phyloP scores from a whole-genome alignment of 129 eudicot genomes.

The Erigeron canadensis region DNA sequence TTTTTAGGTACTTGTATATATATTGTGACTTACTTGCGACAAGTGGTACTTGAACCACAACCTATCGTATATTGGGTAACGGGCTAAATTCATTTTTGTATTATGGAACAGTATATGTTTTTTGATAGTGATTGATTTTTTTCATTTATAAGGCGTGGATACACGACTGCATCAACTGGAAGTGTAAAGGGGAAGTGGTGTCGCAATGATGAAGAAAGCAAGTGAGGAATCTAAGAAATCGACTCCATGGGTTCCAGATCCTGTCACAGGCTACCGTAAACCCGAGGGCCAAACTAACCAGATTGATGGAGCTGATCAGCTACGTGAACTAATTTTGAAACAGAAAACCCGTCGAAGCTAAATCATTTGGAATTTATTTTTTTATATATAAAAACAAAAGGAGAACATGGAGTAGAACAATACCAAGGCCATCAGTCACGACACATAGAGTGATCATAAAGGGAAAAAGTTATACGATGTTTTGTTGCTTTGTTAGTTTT shows the following conservation, averaged over 20 bases:
- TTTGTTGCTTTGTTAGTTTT: too few relatives aligned
- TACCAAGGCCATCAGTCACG: neutral
- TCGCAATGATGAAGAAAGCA: constrained; percentile 41
- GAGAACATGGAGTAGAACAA: constrained; percentile 3
- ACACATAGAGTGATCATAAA: too few relatives aligned
- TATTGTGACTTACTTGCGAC: too few relatives aligned
- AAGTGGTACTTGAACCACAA: too few relatives aligned
- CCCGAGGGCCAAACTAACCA: constrained; percentile 52
- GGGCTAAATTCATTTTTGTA: too few relatives aligned
- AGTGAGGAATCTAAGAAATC: constrained; percentile 40
- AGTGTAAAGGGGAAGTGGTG: constrained; percentile 26
- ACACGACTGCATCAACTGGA: constrained; percentile 34
- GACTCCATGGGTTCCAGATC: constrained; percentile 80
- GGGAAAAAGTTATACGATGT: too few relatives aligned
- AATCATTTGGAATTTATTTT: neutral
- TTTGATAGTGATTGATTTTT: neutral
- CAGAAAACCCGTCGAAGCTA: constrained; percentile 31
- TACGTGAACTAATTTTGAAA: constrained; percentile 44
- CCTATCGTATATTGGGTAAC: neutral
- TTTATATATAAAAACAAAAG: too few relatives aligned
- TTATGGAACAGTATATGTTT: neutral
- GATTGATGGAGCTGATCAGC: constrained; percentile 54
- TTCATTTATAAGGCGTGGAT: constrained; percentile 51
- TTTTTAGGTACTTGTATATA: too few relatives aligned
- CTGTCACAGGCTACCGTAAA: constrained; percentile 68